phyloP scores from a whole-genome alignment of 1,139 yeast species.

The Zygoascus sp. region DNA sequence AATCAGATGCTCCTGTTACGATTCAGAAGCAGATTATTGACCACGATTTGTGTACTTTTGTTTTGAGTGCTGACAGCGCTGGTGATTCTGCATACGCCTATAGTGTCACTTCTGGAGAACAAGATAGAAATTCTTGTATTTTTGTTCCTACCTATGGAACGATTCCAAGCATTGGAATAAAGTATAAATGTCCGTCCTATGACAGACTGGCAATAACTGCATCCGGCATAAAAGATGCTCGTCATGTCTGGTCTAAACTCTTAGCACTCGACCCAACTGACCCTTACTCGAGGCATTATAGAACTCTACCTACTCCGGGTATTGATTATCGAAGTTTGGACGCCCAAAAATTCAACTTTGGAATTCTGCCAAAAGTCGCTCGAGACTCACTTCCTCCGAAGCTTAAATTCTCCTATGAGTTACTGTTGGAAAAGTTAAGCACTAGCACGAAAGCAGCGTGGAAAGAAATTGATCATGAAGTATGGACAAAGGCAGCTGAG shows the following conservation, averaged over 20 bases:
- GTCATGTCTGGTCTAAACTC: slow-evolving; percentile 21
- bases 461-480: not conserved
- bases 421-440: not conserved
- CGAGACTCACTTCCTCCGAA: not conserved
- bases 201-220: slow-evolving; percentile 20
- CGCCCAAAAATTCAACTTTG: slow-evolving; percentile 8
- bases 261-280: slow-evolving; percentile 12
- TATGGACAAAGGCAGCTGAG: not conserved
- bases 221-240: slow-evolving; percentile 16
- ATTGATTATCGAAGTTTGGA: slow-evolving; percentile 15
- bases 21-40: not conserved
- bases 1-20: not conserved
- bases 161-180: slow-evolving; percentile 18
- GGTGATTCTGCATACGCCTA: not conserved
- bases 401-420: not conserved
- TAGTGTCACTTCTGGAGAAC: not conserved
- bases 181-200: slow-evolving; percentile 15
- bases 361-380: slow-evolving; percentile 9
- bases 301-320: slow-evolving; percentile 16
- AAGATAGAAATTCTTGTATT: not conserved
- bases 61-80: not conserved
- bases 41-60: slow-evolving; percentile 16
- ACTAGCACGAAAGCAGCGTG: not conserved
- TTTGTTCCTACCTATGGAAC: slow-evolving; percentile 20
- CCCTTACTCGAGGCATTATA: slow-evolving; percentile 14